phyloP scores from a whole-genome alignment of 495 filamentous ascomycete genomes.

The Astrothelium macrocarpum region DNA sequence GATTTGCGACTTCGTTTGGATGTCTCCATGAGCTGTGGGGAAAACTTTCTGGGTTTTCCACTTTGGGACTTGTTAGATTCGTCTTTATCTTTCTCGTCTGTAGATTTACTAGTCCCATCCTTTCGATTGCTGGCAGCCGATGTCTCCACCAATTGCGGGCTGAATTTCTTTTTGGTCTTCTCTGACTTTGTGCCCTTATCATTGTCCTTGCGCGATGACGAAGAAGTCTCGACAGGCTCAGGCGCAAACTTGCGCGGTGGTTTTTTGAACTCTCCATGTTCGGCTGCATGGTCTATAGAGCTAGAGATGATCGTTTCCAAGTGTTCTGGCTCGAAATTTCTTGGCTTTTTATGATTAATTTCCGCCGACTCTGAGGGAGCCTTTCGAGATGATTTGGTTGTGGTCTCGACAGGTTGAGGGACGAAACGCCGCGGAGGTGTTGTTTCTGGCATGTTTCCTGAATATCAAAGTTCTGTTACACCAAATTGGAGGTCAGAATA shows the following conservation, averaged over 20 bases:
- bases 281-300: constrained; percentile 40
- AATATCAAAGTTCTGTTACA: not conserved
- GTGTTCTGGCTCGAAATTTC: constrained; percentile 48
- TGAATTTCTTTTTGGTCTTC: constrained; percentile 41
- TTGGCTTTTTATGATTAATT: constrained; percentile 14
- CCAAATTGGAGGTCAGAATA: not conserved
- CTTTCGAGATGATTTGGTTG: constrained; percentile 23
- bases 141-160: constrained; percentile 61
- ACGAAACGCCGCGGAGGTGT: constrained; percentile 21
- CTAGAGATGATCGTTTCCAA: constrained; percentile 52
- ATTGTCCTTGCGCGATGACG: not conserved
- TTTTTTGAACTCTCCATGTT: constrained; percentile 22
- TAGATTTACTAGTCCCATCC: constrained; percentile 35
- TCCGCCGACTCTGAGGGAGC: constrained; percentile 3
- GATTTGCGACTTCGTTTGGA: constrained; percentile 40
- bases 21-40: constrained; percentile 51
- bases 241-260: constrained; percentile 16
- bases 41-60: constrained; percentile 40
- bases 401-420: constrained; percentile 29
- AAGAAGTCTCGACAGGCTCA: constrained; percentile 19
- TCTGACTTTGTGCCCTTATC: constrained; percentile 21
- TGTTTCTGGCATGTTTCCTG: not conserved
- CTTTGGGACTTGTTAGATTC: constrained; percentile 10
- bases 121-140: constrained; percentile 46
- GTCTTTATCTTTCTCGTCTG: constrained; percentile 3